Base-by-base conservation (phyloP, 768 basidiomycete genomes). In the Boletus reticuloceps region DNA sequence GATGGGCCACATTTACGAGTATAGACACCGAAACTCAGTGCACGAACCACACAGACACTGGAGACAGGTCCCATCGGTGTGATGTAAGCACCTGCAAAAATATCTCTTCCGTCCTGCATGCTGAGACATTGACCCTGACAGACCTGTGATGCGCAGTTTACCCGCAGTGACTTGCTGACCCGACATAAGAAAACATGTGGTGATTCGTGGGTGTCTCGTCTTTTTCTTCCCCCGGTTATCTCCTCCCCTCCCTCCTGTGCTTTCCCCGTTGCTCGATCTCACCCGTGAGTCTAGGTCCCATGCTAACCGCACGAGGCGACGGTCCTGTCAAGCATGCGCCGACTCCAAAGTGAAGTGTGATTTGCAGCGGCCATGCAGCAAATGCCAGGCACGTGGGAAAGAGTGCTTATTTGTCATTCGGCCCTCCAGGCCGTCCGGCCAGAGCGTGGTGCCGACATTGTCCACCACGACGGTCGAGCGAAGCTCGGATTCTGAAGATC, bases 281-380 rank as follows among this genome's bases (percentile, higher is more conserved):
- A 54, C 58, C 54, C 56, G 34, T 53, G 62, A 56, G 67, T 61
- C 60, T 60, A 67, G 65, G 51, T 64, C 61, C 61, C 60, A 78
- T 59, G 75, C 76, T 47, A 81, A 80, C 59, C 77, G 81, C 50
- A 86, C 86, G 36, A 74, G 85, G 54, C 74, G 85, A 58, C 86
- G 86, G 62, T 88, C 86, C 3, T 89, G 87, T 63, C 81, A 82
- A 72, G 81, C 84, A 19, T 89, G 87, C 67, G 86, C 85, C 4
- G 83, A 85, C 59, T 86, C 85, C n/a, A 88, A 89, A 71, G 80
- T 87, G 14, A 88, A 86, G 72, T 89, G 87, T 68, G 82, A 87
- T 66, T 73, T 86, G 7, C 79, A 83, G 58, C 79, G 76, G 53
- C 87, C 87, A 17, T 89, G 87, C 67, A 79, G 83, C 17, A 84